phyloP scores from a whole-genome alignment of 306 rosid genomes.

The Prunus padus region DNA sequence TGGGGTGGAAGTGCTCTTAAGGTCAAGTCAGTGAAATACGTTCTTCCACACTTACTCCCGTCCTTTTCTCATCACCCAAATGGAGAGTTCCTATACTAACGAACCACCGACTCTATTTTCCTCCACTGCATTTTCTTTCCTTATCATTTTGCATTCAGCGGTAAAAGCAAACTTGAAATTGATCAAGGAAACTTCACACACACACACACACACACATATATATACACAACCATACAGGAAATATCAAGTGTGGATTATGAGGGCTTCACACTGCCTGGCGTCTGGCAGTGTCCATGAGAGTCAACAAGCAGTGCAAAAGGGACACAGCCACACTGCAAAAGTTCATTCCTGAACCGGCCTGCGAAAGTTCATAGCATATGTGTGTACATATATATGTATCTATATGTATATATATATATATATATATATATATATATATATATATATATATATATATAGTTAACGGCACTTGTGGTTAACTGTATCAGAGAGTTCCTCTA shows the following conservation, averaged over 20 bases:
- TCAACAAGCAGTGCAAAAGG: background rate
- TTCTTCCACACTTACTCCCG: background rate
- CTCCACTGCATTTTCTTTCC: background rate
- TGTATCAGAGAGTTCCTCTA: background rate
- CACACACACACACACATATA: too few species aligned
- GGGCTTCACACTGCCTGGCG: background rate
- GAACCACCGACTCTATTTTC: background rate
- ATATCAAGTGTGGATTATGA: background rate
- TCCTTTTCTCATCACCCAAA: background rate
- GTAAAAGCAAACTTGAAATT: background rate
- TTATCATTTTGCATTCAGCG: background rate
- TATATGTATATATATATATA: too few species aligned
- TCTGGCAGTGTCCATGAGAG: background rate
- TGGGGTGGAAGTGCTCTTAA: too few species aligned
- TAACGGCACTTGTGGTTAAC: background rate
- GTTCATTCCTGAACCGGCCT: too few species aligned
- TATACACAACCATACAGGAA: background rate
- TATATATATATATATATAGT: too few species aligned
- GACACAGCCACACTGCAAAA: too few species aligned
- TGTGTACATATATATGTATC: too few species aligned
- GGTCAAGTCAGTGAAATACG: background rate
- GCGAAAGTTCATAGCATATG: too few species aligned
- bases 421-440: too few species aligned
- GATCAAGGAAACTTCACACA: background rate
- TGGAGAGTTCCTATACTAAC: background rate